Conservation (phyloP, 1,284 basidiomycete genomes). For the Farysia itapuensis region DNA sequence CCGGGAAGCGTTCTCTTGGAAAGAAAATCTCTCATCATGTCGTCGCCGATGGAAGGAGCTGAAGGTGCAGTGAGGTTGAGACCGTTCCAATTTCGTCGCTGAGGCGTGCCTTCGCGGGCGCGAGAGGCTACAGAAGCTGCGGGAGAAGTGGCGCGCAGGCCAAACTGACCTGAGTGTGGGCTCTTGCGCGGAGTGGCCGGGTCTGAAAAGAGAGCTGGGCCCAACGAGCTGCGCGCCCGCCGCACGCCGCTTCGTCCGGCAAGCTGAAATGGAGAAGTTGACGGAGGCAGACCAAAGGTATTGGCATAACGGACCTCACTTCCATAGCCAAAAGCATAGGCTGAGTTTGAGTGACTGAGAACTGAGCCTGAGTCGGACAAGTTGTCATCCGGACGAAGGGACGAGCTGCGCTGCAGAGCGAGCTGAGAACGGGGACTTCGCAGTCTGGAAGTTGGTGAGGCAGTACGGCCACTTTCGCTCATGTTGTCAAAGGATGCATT, state of each 20-base stretch:
- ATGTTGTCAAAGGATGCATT: conserved; percentile 7
- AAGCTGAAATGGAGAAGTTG: conserved; percentile 39
- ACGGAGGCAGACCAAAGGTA: conserved; percentile 30
- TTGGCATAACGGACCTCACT: conserved; percentile 34
- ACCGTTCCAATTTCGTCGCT: conserved; percentile 44
- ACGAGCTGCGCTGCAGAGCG: conserved; percentile 18
- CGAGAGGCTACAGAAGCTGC: conserved; percentile 16
- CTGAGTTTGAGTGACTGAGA: conserved; percentile 27
- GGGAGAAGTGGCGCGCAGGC: conserved; percentile 15
- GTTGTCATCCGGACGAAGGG: conserved; percentile 34
- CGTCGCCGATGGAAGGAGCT: conserved; percentile 33
- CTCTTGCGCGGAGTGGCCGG: conserved; percentile 10
- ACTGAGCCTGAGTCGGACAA: conserved; percentile 31
- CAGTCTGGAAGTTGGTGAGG: conserved; percentile 12
- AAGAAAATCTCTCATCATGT: conserved; percentile 43
- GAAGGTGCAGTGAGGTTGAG: conserved; percentile 43
- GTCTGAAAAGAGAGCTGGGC: conserved; percentile 9
- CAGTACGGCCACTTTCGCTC: conserved; percentile 9
- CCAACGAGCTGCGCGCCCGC: conserved; percentile 8
- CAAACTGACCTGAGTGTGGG: conserved; percentile 17
- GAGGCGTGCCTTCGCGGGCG: conserved; percentile 13
- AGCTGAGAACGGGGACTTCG: conserved; percentile 27
- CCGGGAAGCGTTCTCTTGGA: conserved; percentile 26
- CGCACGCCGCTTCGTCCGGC: conserved; percentile 18
- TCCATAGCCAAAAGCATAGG: conserved; percentile 43